Evolutionary conservation across 129 eudicot genomes (phyloP).

Genomic region (Helianthus tuberosus): DNA sequence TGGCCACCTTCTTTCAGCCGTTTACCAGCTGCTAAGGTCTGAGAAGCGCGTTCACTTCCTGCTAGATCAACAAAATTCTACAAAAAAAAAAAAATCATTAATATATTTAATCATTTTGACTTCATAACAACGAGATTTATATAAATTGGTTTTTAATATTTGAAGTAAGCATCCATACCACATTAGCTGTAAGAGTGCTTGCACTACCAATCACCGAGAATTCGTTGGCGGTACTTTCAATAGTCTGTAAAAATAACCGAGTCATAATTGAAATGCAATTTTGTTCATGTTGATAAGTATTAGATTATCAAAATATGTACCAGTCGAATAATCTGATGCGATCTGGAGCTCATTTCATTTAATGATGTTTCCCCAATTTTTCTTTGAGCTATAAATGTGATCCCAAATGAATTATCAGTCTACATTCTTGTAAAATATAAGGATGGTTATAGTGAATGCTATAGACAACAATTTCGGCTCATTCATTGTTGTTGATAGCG

Average conservation of each 20-base stretch:
- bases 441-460: conserved; percentile 6
- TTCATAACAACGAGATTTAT: neutral
- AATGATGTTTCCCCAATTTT: conserved; percentile 85
- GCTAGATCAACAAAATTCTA: conserved; percentile 49
- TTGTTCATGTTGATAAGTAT: conserved; percentile 16
- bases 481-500: neutral
- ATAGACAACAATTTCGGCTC: neutral
- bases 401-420: conserved; percentile 2
- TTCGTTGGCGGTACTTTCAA: conserved; percentile 76
- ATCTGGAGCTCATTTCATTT: conserved; percentile 89
- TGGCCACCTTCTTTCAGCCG: conserved; percentile 45
- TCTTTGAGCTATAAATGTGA: conserved; percentile 75
- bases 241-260: conserved; percentile 52
- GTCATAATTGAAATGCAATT: conserved; percentile 5
- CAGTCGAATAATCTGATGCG: conserved; percentile 95
- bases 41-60: conserved; percentile 48
- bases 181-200: conserved; percentile 76
- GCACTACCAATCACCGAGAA: conserved; percentile 50
- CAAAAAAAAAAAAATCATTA: neutral
- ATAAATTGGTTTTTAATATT: neutral
- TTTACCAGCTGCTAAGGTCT: conserved; percentile 34
- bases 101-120: neutral
- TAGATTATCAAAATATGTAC: conserved; percentile 37
- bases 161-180: conserved; percentile 50
- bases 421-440: conserved; percentile 11